Evolutionary conservation across 2,329 filamentous ascomycete species (phyloP).

Genomic region (Pestalotiopsis sp.): DNA sequence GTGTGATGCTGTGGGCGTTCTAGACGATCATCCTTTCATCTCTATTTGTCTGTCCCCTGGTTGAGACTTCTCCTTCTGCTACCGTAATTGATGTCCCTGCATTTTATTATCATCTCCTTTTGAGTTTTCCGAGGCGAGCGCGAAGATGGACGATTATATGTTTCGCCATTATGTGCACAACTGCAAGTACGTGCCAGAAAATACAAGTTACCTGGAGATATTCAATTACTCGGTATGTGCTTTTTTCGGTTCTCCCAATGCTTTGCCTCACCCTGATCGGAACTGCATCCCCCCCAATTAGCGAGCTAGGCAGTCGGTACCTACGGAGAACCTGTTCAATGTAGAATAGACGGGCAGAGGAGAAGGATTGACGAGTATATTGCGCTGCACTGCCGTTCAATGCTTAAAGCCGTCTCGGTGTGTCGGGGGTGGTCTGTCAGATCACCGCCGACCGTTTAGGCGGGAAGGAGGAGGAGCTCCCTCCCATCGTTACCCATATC

Average conservation of each 20-base stretch:
- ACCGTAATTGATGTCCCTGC: neutral
- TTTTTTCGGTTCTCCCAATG: constrained; percentile 1
- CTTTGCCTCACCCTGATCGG: neutral
- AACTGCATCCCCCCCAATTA: neutral
- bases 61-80: neutral
- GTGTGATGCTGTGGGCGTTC: neutral
- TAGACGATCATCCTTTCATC: neutral
- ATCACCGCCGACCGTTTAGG: neutral
- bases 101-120: neutral
- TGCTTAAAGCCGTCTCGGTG: no score
- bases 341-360: no score
- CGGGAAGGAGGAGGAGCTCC: neutral
- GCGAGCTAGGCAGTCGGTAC: neutral
- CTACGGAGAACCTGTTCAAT: no score
- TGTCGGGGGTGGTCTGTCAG: no score
- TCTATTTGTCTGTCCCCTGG: neutral
- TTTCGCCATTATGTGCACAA: constrained; percentile 51
- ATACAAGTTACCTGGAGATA: constrained; percentile 59
- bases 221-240: constrained; percentile 59
- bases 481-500: neutral
- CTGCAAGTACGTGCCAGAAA: constrained; percentile 52
- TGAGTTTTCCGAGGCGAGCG: neutral
- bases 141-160: constrained; percentile 60
- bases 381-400: no score
- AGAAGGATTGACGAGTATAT: no score